phyloP scores from a whole-genome alignment of 371 early-diverging fungal genomes.

The Scutellospora calospora region DNA sequence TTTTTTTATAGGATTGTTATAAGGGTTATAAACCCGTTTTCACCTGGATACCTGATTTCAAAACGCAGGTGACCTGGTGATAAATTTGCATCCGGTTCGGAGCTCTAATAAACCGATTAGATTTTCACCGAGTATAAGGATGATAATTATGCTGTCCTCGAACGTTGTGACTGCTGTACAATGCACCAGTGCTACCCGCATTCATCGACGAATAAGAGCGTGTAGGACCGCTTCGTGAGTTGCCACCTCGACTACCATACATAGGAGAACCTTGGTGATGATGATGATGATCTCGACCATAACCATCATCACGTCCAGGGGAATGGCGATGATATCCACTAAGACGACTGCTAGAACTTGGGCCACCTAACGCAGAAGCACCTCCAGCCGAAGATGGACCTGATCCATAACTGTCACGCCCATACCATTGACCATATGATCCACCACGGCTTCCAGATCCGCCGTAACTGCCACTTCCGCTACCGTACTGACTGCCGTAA shows the following conservation, averaged over 20 bases:
- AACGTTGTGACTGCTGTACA: conserved; percentile 38
- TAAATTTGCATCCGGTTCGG: no score
- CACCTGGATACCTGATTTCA: no score
- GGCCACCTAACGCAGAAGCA: conserved; percentile 36
- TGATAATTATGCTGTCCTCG: conserved; percentile 44
- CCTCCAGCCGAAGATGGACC: conserved; percentile 40
- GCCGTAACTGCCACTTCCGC: conserved; percentile 11
- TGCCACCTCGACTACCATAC: conserved; percentile 25
- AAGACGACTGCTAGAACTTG: conserved; percentile 28
- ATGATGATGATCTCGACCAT: conserved; percentile 21
- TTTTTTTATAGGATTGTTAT: no score
- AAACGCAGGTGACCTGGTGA: no score
- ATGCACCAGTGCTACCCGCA: background rate
- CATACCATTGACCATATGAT: conserved; percentile 43
- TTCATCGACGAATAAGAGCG: conserved; percentile 40
- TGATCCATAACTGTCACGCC: conserved; percentile 31
- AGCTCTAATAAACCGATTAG: no score
- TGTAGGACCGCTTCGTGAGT: conserved; percentile 23
- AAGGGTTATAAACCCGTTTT: no score
- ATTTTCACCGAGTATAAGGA: conserved; percentile 41
- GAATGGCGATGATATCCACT: conserved; percentile 36
- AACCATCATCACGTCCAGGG: conserved; percentile 34
- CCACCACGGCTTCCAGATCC: conserved; percentile 42
- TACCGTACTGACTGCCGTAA: conserved; percentile 35
- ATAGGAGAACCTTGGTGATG: conserved; percentile 28